Percentiles rank a stretch among this genome's conserved stretches.
These are phyloP conservation scores for Russula olivacea DNA, from an alignment of 768 basidiomycete genomes.

Conservation along the genomic window DNA sequence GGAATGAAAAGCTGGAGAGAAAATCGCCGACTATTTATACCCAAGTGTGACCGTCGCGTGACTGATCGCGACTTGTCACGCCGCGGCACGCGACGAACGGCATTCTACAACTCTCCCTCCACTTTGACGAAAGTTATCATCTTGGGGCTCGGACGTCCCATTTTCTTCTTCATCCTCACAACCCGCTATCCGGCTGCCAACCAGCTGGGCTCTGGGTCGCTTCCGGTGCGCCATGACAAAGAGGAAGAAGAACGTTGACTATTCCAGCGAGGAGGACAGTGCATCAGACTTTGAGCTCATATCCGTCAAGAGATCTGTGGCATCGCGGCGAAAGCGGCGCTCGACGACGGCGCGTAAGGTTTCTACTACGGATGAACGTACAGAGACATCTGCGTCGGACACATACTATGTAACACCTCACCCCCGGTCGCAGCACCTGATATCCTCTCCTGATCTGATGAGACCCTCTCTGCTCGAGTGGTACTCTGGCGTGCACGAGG, in stretches of 20 bases:
- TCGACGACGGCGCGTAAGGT: background rate
- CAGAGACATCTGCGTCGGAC: background rate
- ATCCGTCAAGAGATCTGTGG: background rate
- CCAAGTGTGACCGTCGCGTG: background rate
- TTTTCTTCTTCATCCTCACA: too few relatives aligned
- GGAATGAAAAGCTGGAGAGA: constrained; percentile 6
- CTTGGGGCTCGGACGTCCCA: background rate
- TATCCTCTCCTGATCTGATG: constrained; percentile 38
- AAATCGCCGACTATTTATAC: background rate
- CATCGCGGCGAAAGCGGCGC: background rate
- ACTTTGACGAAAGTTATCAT: background rate
- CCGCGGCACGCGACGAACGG: background rate
- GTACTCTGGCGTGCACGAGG: constrained; percentile 62
- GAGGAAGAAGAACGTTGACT: constrained; percentile 1
- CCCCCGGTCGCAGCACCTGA: constrained; percentile 43
- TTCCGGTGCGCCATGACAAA: constrained; percentile 1
- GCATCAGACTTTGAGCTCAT: constrained; percentile 12
- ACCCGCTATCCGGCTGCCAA: too few relatives aligned
- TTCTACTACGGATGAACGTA: background rate
- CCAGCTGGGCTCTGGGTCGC: background rate
- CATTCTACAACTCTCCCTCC: background rate
- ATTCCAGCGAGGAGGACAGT: constrained; percentile 9
- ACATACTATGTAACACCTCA: constrained; percentile 28
- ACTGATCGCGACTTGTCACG: background rate
- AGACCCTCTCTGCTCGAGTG: constrained; percentile 54